Percentiles rank a stretch among this genome's conserved stretches.
phyloP scores from a whole-genome alignment of 2,329 filamentous ascomycete species.

The Penicillium sp. region DNA sequence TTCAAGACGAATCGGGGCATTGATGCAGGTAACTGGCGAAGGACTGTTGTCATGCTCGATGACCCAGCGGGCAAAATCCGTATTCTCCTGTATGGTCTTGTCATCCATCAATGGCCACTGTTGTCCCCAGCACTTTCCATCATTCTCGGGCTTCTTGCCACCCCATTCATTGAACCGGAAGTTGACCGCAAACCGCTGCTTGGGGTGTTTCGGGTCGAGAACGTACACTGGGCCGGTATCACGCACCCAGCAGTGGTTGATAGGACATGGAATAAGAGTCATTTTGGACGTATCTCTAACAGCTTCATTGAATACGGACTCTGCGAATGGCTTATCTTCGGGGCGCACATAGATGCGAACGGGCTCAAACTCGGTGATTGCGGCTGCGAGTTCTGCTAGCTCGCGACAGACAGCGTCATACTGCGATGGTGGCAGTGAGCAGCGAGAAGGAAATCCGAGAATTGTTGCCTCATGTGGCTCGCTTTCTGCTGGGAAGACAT shows the following conservation, averaged over 20 bases:
- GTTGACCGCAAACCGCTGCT: neutral
- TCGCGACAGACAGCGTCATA: neutral
- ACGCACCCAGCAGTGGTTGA: neutral
- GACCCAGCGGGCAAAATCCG: neutral
- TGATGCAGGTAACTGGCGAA: neutral
- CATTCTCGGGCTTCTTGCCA: neutral
- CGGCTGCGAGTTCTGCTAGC: neutral
- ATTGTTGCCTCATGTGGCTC: neutral
- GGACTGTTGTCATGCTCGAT: neutral
- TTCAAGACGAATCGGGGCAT: neutral
- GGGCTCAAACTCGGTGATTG: neutral
- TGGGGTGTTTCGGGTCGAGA: neutral
- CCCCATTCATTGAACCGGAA: neutral
- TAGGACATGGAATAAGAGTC: neutral
- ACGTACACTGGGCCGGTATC: neutral
- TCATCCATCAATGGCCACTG: neutral
- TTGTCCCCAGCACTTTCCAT: neutral
- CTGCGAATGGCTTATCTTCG: neutral
- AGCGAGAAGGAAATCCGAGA: neutral
- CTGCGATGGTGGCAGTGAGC: neutral
- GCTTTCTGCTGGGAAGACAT: neutral
- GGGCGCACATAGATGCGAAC: neutral
- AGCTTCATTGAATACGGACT: neutral
- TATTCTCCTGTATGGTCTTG: neutral
- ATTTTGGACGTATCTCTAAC: neutral